These are phyloP conservation scores for Penicillium dipodomyicola DNA, from an alignment of 495 filamentous ascomycete genomes.

Conservation along the genomic window DNA sequence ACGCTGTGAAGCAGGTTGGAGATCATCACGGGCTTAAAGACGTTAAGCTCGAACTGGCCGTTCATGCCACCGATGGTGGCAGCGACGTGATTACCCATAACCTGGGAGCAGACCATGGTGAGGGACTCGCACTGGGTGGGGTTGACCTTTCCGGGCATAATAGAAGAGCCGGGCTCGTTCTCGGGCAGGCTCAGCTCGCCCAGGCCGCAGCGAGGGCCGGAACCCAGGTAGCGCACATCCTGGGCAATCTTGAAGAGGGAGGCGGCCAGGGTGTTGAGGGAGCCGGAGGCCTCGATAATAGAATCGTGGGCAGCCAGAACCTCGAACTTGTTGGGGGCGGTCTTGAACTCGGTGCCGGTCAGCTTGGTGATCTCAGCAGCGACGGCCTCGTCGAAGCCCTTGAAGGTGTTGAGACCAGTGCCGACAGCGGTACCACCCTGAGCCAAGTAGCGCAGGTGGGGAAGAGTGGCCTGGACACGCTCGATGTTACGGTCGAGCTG, in stretches of 20 bases:
- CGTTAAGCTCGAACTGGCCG: conserved; percentile 98
- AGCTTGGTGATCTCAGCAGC: conserved; percentile 86
- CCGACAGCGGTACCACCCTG: conserved; percentile 98
- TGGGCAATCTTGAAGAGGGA: conserved; percentile 98
- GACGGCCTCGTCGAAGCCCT: conserved; percentile 90
- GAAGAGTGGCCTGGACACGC: conserved; percentile 78
- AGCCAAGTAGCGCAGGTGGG: conserved; percentile 80
- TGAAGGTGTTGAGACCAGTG: conserved; percentile 95
- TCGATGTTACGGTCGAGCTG: conserved; percentile 88
- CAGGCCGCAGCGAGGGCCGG: conserved; percentile 91
- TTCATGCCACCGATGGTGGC: conserved; percentile 92
- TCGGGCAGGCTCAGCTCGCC: conserved; percentile 90
- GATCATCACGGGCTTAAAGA: conserved; percentile 97
- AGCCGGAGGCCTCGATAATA: conserved; percentile 87
- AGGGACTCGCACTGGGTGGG: conserved; percentile 97
- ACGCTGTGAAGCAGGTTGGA: conserved; percentile 89
- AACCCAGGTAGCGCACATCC: conserved; percentile 95
- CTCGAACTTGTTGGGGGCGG: conserved; percentile 99
- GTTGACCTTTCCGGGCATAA: conserved; percentile 99
- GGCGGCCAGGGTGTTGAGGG: conserved; percentile 86
- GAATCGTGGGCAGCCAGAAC: conserved; percentile 96
- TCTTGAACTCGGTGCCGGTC: conserved; percentile 90
- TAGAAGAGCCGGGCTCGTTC: conserved; percentile 95
- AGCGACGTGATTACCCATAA: conserved; percentile 94
- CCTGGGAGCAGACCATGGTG: conserved; percentile 96